Base-by-base conservation (phyloP, 2,329 filamentous ascomycete species). In the Capronia epimyces region DNA sequence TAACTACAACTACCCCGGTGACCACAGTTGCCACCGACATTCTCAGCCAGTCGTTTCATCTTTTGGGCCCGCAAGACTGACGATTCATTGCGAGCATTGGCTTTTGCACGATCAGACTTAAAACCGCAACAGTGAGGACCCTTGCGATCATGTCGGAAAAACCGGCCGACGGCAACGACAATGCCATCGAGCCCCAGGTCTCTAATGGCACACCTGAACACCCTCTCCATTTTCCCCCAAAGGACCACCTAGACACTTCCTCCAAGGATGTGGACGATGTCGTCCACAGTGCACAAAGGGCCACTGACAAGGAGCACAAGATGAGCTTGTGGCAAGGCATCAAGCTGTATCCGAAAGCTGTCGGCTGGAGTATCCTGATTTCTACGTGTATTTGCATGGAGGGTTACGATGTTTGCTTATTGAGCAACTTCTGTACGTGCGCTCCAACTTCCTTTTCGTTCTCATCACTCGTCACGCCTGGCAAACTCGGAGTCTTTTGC, bases 381-480 rank as follows among this genome's bases (percentile, higher is more conserved):
- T 91, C 86, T n/a, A 91, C 87, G 0, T 90, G 86, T 66, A 93
- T 95, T 63, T 82, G 81, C 62, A 95, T 95, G 89, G 89, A 95
- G 32, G 60, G 60, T 3, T 62, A 60, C 37, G 88, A 95, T 65
- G 76, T 93, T 52, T 83, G 81, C 62, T 73, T 94, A 31, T 25
- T 64, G 13, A 49, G 50, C 22, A 56, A 45, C 22, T 61, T 65
- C 49, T 61, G 54, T 52, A 27, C 36, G 51, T 46, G 12, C 15
- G 18, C n/a, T 6, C n/a, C 9, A 13, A 10, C 37, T 41, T 8
- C 21, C 12, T 15, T 41, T 25, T 25, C 40, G 25, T 27, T 27
- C 25, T 27, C 6, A 27, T 5, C 29, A 32, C 7, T 12, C 3
- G 12, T n/a, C 7, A 7, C 3, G n/a, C 12, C 29, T 12, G 12